phyloP scores from a whole-genome alignment of 192 early-diverging fungal species.

The Mortierella hygrophila region DNA sequence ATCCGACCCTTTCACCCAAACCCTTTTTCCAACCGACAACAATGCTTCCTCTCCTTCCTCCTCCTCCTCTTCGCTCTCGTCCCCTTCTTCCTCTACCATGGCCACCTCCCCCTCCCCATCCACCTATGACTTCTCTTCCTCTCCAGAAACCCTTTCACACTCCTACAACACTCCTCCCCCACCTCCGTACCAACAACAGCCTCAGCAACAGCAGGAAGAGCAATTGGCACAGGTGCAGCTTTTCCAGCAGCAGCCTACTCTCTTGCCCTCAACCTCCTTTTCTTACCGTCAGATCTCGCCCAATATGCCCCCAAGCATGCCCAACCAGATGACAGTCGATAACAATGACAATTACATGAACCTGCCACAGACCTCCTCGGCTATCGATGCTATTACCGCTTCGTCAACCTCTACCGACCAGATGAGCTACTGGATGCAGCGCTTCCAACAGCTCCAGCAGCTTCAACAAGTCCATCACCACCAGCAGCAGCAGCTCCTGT shows the following conservation, averaged over 20 bases:
- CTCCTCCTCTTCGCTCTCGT: background rate
- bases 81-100: conserved; percentile 23
- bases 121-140: conserved; percentile 12
- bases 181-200: conserved; percentile 25
- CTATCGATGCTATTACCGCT: conserved; percentile 10
- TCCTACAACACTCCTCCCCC: conserved; percentile 23
- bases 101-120: conserved; percentile 8
- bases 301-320: conserved; percentile 53
- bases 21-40: conserved; percentile 1
- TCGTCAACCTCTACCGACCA: conserved; percentile 10
- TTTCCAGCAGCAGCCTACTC: conserved; percentile 20
- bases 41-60: background rate
- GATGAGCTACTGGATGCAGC: conserved; percentile 42
- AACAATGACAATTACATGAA: background rate
- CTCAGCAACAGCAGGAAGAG: conserved; percentile 14
- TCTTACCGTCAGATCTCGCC: conserved; percentile 46
- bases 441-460: conserved; percentile 48
- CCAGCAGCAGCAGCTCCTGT: conserved; percentile 36
- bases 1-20: conserved; percentile 9
- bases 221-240: conserved; percentile 15
- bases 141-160: conserved; percentile 13
- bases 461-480: conserved; percentile 39
- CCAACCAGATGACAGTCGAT: background rate
- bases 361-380: conserved; percentile 9
- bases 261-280: conserved; percentile 33